phyloP scores from a whole-genome alignment of 768 basidiomycete genomes.

The Lentinus brumalis region DNA sequence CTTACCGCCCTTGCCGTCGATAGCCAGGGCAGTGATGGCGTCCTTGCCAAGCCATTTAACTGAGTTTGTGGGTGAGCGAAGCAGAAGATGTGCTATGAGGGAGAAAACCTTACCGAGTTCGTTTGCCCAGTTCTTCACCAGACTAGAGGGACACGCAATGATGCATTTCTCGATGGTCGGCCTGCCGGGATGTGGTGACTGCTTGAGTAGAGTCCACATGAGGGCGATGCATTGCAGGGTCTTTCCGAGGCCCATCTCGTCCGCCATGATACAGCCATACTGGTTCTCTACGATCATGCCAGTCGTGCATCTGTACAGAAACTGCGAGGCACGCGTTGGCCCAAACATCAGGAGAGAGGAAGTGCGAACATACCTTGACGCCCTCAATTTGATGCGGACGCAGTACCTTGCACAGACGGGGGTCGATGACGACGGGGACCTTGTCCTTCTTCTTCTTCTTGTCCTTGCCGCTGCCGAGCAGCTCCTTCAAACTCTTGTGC shows the following conservation, averaged over 20 bases:
- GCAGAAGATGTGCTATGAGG: not conserved
- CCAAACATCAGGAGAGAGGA: not conserved
- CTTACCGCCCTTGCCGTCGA: slow-evolving; percentile 93
- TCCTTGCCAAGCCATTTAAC: slow-evolving; percentile 96
- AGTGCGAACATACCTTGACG: slow-evolving; percentile 69
- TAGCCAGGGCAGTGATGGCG: slow-evolving; percentile 76
- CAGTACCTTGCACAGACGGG: slow-evolving; percentile 80
- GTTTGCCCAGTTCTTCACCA: slow-evolving; percentile 99
- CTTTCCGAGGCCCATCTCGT: slow-evolving; percentile 98
- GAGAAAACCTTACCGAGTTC: slow-evolving; percentile 67
- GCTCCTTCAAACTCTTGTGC: slow-evolving; percentile 84
- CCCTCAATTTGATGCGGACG: slow-evolving; percentile 98
- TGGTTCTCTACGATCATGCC: slow-evolving; percentile 92
- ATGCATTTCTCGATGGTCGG: slow-evolving; percentile 95
- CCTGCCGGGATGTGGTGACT: slow-evolving; percentile 87
- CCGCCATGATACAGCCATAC: slow-evolving; percentile 97
- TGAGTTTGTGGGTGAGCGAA: slow-evolving; percentile 32
- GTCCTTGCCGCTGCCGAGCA: slow-evolving; percentile 72
- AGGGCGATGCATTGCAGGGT: slow-evolving; percentile 96
- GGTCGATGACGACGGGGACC: slow-evolving; percentile 97
- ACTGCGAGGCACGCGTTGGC: slow-evolving; percentile 51
- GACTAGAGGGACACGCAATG: slow-evolving; percentile 94
- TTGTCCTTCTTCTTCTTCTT: slow-evolving; percentile 70
- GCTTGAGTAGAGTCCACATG: slow-evolving; percentile 93
- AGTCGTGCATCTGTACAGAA: slow-evolving; percentile 92